Base-by-base conservation (phyloP, 805 yeast genomes). In the Monosporozyma yasuniensis region DNA sequence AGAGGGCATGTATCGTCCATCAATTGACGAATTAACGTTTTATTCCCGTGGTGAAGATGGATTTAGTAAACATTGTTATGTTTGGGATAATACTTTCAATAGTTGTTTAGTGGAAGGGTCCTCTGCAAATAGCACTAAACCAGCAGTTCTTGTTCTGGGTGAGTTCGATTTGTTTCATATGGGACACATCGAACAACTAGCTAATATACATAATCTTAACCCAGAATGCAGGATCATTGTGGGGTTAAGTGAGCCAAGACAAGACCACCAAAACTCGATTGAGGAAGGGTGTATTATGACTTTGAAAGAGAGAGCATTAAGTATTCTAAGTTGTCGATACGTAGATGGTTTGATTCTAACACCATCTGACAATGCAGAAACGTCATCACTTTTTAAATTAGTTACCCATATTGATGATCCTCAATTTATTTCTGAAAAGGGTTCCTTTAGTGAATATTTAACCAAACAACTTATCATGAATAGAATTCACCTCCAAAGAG, bases 101-200 rank as follows among this genome's bases (percentile, higher is more conserved):
- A 70, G 67, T 14, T 71, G 48, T 9, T 1, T 62, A 18, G 59
- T 63, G 0, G 35, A 50, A 18, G 66, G 67, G 22, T 32, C 47
- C n/a, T 62, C 61, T 12, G 54, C 46, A 48, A 19, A 47, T 9
- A 18, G 35, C 4, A 19, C 37, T 25, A 22, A 18, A 9, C 44
- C 51, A 8, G 21, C 46, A 6, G 45, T 52, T 22, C 48, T 60
- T 11, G 49, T 87, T 16, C 84, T 80, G 55, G 98, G 97, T 11
- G 84, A 85, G 1, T 93, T 90, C 70, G 99, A 93, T 66, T 73
- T 93, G 49, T 90, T 93, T 69, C 89, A 88, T 65, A 89, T 96
- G 19, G 97, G 96, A 19, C 97, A 93, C 64, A 87, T 91, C 50
- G 84, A 81, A 56, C 83, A 83, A 9, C 71, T 91, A 53, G 70